These are phyloP conservation scores for Conoideocrella luteorostrata DNA, from an alignment of 2,329 filamentous ascomycete genomes.

Conservation along the genomic window DNA sequence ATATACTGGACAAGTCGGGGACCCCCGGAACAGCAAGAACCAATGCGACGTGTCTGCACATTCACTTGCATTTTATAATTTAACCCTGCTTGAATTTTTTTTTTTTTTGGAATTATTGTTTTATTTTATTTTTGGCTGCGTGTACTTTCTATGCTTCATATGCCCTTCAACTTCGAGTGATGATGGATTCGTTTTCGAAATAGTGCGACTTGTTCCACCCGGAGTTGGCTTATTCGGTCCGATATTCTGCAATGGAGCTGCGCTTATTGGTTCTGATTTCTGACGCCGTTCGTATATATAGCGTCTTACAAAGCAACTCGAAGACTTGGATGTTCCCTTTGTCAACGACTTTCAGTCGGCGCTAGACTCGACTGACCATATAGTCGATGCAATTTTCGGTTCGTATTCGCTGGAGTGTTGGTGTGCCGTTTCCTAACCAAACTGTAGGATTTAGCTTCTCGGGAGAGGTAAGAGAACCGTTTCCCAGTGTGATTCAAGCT, in stretches of 20 bases:
- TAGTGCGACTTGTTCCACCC: too few species aligned
- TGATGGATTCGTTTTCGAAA: too few species aligned
- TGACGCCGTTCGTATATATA: conserved; percentile 34
- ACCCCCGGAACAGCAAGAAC: too few species aligned
- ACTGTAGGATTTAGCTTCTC: conserved; percentile 77
- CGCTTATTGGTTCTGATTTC: neutral
- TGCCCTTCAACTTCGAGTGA: too few species aligned
- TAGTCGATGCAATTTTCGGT: conserved; percentile 94
- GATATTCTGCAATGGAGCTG: too few species aligned
- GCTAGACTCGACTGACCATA: conserved; percentile 63
- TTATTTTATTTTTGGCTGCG: too few species aligned
- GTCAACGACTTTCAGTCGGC: conserved; percentile 69
- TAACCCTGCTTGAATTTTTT: conserved; percentile 1
- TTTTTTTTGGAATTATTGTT: conserved; percentile 12
- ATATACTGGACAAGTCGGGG: too few species aligned
- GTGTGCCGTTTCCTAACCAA: conserved; percentile 4
- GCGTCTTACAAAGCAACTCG: conserved; percentile 78
- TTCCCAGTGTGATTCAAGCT: conserved; percentile 71
- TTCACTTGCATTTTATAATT: neutral
- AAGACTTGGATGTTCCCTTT: conserved; percentile 77
- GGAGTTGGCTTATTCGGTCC: too few species aligned
- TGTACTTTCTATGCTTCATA: too few species aligned
- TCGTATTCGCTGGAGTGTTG: conserved; percentile 18
- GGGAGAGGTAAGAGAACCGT: conserved; percentile 88
- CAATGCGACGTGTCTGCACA: too few species aligned